Base-by-base conservation (phyloP, 2,329 filamentous ascomycete genomes). In the Monosporascus sp. region DNA sequence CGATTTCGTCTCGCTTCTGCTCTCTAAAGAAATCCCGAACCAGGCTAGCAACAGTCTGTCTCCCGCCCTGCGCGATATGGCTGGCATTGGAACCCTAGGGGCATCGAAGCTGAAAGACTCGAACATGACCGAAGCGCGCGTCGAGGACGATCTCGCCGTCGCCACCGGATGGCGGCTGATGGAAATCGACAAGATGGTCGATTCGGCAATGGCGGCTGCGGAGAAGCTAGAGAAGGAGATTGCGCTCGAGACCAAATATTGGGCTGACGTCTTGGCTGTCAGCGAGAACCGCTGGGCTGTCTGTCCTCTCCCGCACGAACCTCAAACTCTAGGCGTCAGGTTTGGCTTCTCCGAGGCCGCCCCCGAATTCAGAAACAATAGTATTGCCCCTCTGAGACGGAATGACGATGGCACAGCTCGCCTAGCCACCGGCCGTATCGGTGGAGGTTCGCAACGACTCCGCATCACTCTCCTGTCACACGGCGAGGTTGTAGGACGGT, bases 211-310 rank as follows among this genome's bases (percentile, higher is more conserved):
- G 15, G 79, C 83, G 9, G 87, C 91, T 5, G 87, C 89, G 0
- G 77, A 80, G 25, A 80, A 89, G 41, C 73, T 99, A 14, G 82
- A 90, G 61, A 81, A 80, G 11, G 92, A 96, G 68, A 87, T 95
- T 36, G 79, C 82, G 9, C 82, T 84, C 31, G 94, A 99, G 73
- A 86, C 86, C 2, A 86, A 81, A 62, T 99, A 96, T 70, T 99
- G 94, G 94, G 81, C 88, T 52, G 87, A 96, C 62, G 81, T 97
- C 2, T 74, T 96, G 47, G 82, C 85, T 9, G 85, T 97, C 45
- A 90, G 87, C 59, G 83, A 90, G 60, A 86, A 85, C 51, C 91
- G 92, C 5, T 99, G 94, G 93, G 86, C 88, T 20, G 76, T 97
- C 18, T 93, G 87, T 60, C 82, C 88, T 48, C 75, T 94, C 41